Evolutionary conservation across 768 basidiomycete species (phyloP).

Genomic region (Tephrocybe sp.): DNA sequence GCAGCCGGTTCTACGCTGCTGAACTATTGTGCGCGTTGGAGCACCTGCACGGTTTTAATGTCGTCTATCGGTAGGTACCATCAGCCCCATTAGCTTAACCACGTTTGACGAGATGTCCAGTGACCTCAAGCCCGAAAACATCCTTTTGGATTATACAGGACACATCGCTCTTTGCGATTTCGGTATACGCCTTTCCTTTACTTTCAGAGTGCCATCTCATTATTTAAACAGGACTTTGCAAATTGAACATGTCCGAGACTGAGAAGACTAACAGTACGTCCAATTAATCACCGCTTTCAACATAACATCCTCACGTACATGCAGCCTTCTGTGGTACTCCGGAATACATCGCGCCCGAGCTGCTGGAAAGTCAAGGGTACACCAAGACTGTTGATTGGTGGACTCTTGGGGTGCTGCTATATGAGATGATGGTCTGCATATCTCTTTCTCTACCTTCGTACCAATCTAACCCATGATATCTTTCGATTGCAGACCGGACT

Average conservation of each 20-base stretch:
- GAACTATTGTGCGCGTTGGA: conserved; percentile 94
- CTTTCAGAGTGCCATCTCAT: neutral
- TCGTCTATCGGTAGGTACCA: conserved; percentile 80
- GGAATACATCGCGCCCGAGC: conserved; percentile 97
- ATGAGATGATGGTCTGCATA: conserved; percentile 86
- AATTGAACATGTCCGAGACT: conserved; percentile 95
- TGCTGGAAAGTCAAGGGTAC: conserved; percentile 95
- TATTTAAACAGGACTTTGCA: conserved; percentile 66
- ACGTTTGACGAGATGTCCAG: conserved; percentile 33
- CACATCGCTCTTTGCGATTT: conserved; percentile 99
- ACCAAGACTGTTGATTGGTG: conserved; percentile 99
- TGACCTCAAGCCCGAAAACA: conserved; percentile 98
- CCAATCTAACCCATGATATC: neutral
- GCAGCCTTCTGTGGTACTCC: conserved; percentile 97
- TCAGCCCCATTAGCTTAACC: neutral
- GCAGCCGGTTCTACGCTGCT: conserved; percentile 97
- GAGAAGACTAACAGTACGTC: conserved; percentile 95
- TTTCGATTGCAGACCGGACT: conserved; percentile 95
- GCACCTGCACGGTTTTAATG: conserved; percentile 96
- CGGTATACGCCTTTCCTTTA: conserved; percentile 35
- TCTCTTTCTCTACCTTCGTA: neutral
- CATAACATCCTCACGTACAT: conserved; percentile 10
- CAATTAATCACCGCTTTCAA: neutral
- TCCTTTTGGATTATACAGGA: conserved; percentile 94
- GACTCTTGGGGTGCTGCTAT: conserved; percentile 95